Conservation (phyloP, 2,329 filamentous ascomycete species). For the Diaporthe vexans region DNA sequence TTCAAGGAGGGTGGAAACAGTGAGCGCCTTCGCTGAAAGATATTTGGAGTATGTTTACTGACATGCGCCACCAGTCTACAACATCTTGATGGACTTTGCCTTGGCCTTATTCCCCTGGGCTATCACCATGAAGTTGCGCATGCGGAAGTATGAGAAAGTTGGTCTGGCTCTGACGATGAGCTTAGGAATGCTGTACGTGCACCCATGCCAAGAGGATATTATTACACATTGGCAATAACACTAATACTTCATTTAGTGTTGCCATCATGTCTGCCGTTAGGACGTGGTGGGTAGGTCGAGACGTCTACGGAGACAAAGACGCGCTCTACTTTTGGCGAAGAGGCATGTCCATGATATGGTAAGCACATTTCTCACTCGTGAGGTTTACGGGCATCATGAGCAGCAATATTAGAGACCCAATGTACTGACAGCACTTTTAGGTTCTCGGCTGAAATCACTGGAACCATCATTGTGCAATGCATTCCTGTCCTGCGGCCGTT, state of each 20-base stretch:
- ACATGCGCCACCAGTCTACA: conserved; percentile 18
- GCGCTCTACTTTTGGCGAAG: conserved; percentile 17
- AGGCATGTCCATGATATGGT: conserved; percentile 19
- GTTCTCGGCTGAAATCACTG: conserved; percentile 35
- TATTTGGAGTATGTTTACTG: neutral
- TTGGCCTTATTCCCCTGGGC: conserved; percentile 32
- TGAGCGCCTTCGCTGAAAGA: neutral
- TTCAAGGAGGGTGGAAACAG: conserved; percentile 30
- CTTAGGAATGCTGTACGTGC: conserved; percentile 31
- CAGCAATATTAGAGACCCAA: neutral
- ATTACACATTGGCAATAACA: neutral
- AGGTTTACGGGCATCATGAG: neutral
- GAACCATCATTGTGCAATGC: conserved; percentile 36
- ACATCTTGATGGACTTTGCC: conserved; percentile 33
- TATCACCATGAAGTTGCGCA: conserved; percentile 31
- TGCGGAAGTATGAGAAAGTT: conserved; percentile 28
- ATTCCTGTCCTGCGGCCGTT: conserved; percentile 34
- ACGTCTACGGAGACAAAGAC: conserved; percentile 25
- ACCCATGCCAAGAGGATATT: too few relatives aligned
- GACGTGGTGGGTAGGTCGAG: conserved; percentile 28
- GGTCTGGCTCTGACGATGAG: conserved; percentile 32
- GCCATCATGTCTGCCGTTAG: conserved; percentile 34
- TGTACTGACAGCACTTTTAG: conserved; percentile 1
- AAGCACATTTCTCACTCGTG: neutral
- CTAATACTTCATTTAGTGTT: conserved; percentile 8